phyloP scores from a whole-genome alignment of 225 moss, liverwort and hornwort species.

The Physcomitrium patens region DNA sequence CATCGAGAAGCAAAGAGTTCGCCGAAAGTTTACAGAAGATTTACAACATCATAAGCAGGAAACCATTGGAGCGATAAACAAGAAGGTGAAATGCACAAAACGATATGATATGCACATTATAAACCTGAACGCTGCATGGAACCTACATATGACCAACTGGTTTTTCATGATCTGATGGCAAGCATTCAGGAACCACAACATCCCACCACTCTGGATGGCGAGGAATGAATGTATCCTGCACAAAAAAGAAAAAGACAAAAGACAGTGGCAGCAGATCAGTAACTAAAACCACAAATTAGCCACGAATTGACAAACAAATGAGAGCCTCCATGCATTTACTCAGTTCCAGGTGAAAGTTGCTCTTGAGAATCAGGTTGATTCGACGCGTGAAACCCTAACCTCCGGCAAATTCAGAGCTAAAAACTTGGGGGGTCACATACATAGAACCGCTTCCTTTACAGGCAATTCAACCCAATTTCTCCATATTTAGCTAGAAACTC shows the following conservation, averaged over 20 bases:
- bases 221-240: conserved; percentile 75
- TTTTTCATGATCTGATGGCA: neutral
- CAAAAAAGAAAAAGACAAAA: neutral
- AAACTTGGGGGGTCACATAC: neutral
- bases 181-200: conserved; percentile 56
- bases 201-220: conserved; percentile 76
- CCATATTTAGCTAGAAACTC: too few species aligned
- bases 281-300: too few species aligned
- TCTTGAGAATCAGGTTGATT: neutral
- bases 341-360: neutral
- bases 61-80: too few species aligned
- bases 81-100: too few species aligned
- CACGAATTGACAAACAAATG: neutral
- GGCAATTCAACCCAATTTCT: too few species aligned
- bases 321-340: neutral
- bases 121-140: too few species aligned
- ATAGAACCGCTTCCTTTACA: too few species aligned
- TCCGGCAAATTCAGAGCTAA: neutral
- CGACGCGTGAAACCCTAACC: neutral
- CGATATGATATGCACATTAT: too few species aligned
- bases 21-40: too few species aligned
- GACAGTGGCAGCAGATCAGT: neutral
- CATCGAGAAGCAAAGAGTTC: too few species aligned
- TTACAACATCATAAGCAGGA: too few species aligned
- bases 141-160: too few species aligned